Percentiles rank a stretch among this genome's conserved stretches.
phyloP scores from a whole-genome alignment of 805 yeast genomes.

The Ogataea pini region DNA sequence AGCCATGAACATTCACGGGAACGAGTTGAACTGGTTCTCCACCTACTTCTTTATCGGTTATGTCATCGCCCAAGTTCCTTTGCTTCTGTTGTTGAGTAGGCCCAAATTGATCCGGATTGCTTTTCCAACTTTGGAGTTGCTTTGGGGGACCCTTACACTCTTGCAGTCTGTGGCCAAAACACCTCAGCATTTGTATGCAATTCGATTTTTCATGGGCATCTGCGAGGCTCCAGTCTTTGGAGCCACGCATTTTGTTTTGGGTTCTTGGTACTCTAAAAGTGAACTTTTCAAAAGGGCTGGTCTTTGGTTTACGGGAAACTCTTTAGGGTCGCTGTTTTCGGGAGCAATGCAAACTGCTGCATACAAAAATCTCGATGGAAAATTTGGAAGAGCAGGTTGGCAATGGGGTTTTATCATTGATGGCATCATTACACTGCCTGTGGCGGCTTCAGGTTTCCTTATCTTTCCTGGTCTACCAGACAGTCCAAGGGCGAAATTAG shows the following conservation, averaged over 20 bases:
- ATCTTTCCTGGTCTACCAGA: conserved; percentile 47
- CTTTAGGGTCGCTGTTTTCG: conserved; percentile 52
- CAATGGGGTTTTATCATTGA: conserved; percentile 54
- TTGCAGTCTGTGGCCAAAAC: conserved; percentile 30
- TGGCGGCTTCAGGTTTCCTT: conserved; percentile 42
- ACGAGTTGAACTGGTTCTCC: conserved; percentile 25
- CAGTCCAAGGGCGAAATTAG: conserved; percentile 41
- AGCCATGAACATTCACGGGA: conserved; percentile 32
- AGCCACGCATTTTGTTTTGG: conserved; percentile 5
- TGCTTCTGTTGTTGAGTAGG: conserved; percentile 5
- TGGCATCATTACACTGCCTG: conserved; percentile 38
- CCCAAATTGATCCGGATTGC: conserved; percentile 3
- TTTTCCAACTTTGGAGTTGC: neutral
- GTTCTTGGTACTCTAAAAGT: conserved; percentile 7
- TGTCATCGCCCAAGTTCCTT: conserved; percentile 59
- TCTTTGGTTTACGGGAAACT: neutral
- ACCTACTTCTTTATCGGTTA: conserved; percentile 45
- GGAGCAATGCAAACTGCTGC: conserved; percentile 48
- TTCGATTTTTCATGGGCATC: conserved; percentile 60
- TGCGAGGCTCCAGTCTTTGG: conserved; percentile 41
- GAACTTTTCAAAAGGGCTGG: conserved; percentile 10
- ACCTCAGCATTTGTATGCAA: conserved; percentile 51
- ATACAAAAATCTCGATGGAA: conserved; percentile 28
- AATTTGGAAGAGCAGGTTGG: conserved; percentile 41
- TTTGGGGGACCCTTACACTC: conserved; percentile 3